phyloP scores from a whole-genome alignment of 2,329 filamentous ascomycete genomes.

The Fonsecaea multimorphosa region DNA sequence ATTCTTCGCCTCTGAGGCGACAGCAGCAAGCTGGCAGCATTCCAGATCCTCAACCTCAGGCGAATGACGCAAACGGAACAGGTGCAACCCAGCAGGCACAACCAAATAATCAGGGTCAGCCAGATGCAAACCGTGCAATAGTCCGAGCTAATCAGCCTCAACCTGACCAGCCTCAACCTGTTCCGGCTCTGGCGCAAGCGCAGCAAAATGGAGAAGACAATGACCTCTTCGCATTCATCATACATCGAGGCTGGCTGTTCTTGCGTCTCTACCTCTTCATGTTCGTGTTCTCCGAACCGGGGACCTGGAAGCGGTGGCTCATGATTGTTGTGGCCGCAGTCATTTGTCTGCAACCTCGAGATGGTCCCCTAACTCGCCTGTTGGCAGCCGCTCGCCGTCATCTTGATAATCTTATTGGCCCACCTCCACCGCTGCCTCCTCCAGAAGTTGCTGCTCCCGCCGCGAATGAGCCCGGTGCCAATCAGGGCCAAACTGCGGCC shows the following conservation, averaged over 20 bases:
- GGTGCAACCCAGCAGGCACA: constrained; percentile 3
- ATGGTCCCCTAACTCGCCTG: constrained; percentile 47
- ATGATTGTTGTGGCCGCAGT: constrained; percentile 49
- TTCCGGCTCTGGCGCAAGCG: constrained; percentile 19
- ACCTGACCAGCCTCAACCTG: constrained; percentile 13
- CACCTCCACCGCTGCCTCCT: constrained; percentile 25
- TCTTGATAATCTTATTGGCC: constrained; percentile 50
- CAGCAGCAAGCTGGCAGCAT: not conserved
- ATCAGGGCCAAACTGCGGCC: not conserved
- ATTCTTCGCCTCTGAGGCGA: not conserved
- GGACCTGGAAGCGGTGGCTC: constrained; percentile 52
- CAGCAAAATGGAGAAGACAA: constrained; percentile 36
- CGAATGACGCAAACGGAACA: not conserved
- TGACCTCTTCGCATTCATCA: constrained; percentile 49
- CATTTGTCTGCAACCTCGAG: constrained; percentile 50
- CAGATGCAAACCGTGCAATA: constrained; percentile 13
- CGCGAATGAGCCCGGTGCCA: constrained; percentile 5
- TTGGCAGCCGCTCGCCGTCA: constrained; percentile 52
- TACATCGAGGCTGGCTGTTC: constrained; percentile 62
- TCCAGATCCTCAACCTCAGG: not conserved
- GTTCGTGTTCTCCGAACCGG: constrained; percentile 62
- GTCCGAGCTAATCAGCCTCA: constrained; percentile 12
- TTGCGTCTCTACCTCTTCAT: constrained; percentile 64
- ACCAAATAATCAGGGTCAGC: not conserved
- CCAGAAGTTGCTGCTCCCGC: constrained; percentile 30